Percentiles rank a stretch among this genome's conserved stretches.
Conservation (phyloP, 345 rosid species). For the Microcos paniculata region DNA sequence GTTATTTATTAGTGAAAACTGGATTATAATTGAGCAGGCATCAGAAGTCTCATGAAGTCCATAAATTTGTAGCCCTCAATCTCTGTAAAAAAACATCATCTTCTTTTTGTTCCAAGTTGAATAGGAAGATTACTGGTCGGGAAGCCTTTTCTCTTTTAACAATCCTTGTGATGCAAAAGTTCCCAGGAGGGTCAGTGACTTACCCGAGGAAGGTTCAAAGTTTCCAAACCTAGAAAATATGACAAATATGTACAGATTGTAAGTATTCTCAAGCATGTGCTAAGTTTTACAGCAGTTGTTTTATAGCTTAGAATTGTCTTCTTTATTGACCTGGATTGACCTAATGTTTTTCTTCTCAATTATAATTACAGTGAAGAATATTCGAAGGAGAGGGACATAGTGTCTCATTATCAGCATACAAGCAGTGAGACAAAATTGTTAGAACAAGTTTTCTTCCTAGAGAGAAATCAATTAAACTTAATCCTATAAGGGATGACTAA, state of each 20-base stretch:
- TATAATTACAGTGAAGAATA: conserved; percentile 77
- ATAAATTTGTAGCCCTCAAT: too few species aligned
- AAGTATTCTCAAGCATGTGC: conserved; percentile 46
- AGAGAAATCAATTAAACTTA: neutral
- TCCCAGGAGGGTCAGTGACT: conserved; percentile 51
- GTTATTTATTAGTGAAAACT: too few species aligned
- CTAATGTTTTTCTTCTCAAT: neutral
- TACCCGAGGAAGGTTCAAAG: conserved; percentile 30
- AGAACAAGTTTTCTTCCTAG: conserved; percentile 21
- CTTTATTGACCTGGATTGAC: neutral
- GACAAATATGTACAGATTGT: conserved; percentile 33
- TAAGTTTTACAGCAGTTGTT: conserved; percentile 2
- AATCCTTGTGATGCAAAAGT: neutral
- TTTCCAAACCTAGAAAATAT: conserved; percentile 35
- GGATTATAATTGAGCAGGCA: too few species aligned
- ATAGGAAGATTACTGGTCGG: too few species aligned
- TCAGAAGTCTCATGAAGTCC: too few species aligned
- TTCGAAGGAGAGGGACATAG: conserved; percentile 88
- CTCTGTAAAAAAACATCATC: too few species aligned
- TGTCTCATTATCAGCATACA: conserved; percentile 78
- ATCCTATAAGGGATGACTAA: neutral
- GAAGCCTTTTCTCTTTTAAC: neutral
- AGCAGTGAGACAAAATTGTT: conserved; percentile 89
- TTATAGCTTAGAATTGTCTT: neutral
- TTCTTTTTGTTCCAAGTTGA: too few species aligned